Percentiles rank a stretch among this genome's conserved stretches.
Evolutionary conservation across 2,329 filamentous ascomycete species (phyloP).

Genomic region (Fusarium sublunatum): DNA sequence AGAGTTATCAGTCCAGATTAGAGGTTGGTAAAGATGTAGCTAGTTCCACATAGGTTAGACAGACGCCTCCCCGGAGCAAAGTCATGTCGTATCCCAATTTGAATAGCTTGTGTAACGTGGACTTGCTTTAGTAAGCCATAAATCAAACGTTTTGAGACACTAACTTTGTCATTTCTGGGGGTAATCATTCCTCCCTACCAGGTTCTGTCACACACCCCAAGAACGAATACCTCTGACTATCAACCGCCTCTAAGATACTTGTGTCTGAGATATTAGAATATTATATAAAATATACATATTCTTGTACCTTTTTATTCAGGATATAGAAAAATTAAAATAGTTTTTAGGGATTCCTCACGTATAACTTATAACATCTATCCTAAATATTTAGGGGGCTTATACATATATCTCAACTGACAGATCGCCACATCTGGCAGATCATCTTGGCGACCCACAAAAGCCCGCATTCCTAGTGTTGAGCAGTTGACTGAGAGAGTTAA

Average conservation of each 20-base stretch:
- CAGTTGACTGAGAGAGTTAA: not conserved
- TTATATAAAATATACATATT: too few relatives aligned
- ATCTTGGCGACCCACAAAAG: not conserved
- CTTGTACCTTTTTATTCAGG: too few relatives aligned
- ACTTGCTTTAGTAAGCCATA: not conserved
- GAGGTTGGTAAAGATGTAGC: not conserved
- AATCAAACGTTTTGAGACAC: slow-evolving; percentile 26
- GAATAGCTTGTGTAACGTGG: slow-evolving; percentile 5
- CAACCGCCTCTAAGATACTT: too few relatives aligned
- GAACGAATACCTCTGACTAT: not conserved
- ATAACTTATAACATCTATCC: too few relatives aligned
- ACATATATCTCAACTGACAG: not conserved
- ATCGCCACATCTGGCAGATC: not conserved
- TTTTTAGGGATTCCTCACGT: too few relatives aligned
- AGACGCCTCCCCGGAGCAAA: not conserved
- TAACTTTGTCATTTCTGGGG: slow-evolving; percentile 13
- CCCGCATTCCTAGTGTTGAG: slow-evolving; percentile 13
- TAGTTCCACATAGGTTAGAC: not conserved
- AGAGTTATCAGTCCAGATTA: not conserved
- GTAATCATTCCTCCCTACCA: slow-evolving; percentile 4
- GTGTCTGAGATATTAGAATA: too few relatives aligned
- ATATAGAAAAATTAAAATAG: too few relatives aligned
- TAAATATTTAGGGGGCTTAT: too few relatives aligned
- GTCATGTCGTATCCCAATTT: not conserved
- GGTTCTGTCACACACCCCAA: slow-evolving; percentile 1